Evolutionary conservation across 306 rosid genomes (phyloP), one percentile per base, ranked within the genome.

Genomic region (Crataegus laevigata): DNA sequence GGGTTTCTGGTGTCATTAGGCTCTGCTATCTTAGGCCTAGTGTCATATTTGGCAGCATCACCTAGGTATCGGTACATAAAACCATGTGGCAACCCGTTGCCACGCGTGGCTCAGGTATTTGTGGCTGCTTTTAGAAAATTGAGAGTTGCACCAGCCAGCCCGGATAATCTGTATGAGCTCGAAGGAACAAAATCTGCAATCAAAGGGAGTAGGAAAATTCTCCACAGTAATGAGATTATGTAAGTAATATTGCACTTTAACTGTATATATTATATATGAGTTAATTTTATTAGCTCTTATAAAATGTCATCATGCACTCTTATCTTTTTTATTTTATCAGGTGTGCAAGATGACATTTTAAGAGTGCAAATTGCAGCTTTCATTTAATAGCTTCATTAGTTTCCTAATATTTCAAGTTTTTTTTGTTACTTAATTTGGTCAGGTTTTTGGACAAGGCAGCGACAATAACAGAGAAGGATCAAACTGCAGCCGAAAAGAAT

Each of bases 71-170:
- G 91, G 62, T 81, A 83, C 74, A 74, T 90, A 42, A 82, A 87
- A 18, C 89, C 92, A 5, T n/a, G 81, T 52, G 93, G 96, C 24
- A 90, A 90, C 77, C 93, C 96, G 50, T 79, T 90, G 47, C 81
- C 87, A 0, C 85, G 96, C 47, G 80, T 90, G 19, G 83, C 88
- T 59, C 96, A 90, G 80, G 96, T 90, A 17, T 59, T 90, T 58
- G 81, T 85, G 22, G 93, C 96, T 34, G 86, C 96, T 34, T 55
- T 80, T 15, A 85, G 74, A 68, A 90, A 90, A 81, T 78, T 80
- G 86, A 51, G 64, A 10, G 79, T 54, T 57, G 55, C 62, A 71
- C 40, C 83, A 22, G 30, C 81, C 18, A 58, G 77, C 12, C 73
- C 71, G 24, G 89, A 81, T 7, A 79, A 85, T 17, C 72, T 90